Evolutionary conservation across 164 flowering plant genomes (phyloP).

Genomic region (grape (Vitis vinifera)): ASM3070453v1 NC_081822.1:4423501-4424000

Average conservation of each 20-base stretch:
- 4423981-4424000: too few relatives aligned
- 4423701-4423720: constrained; percentile 20
- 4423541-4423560: not conserved
- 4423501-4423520: too few relatives aligned
- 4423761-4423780: not conserved
- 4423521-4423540: not conserved
- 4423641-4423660: constrained; percentile 7
- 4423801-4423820: constrained; percentile 6
- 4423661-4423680: constrained; percentile 7
- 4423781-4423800: constrained; percentile 14
- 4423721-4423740: constrained; percentile 8
- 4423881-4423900: too few relatives aligned
- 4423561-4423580: not conserved
- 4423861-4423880: constrained; percentile 9
- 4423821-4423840: constrained; percentile 7
- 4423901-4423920: too few relatives aligned
- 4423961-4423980: not conserved
- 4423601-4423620: constrained; percentile 19
- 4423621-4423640: constrained; percentile 19
- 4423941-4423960: not conserved
- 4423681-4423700: not conserved
- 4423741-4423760: not conserved
- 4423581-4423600: constrained; percentile 5
- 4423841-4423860: constrained; percentile 11
- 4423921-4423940: too few relatives aligned